Base-by-base conservation (phyloP, 768 basidiomycete species). In the Mycena amicta region DNA sequence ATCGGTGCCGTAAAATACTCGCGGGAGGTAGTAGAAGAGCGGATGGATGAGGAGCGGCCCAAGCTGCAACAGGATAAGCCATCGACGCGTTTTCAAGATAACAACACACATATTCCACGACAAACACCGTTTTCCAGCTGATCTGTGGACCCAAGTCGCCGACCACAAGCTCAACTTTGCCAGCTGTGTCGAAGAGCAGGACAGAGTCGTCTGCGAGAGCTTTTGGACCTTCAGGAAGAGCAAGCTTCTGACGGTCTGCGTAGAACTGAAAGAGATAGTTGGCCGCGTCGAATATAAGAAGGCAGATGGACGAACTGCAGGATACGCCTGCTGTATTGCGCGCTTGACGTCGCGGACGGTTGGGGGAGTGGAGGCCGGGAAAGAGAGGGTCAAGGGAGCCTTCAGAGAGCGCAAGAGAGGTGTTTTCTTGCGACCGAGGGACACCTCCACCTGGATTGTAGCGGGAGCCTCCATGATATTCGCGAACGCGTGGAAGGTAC, bases 91-190 rank as follows among this genome's bases (percentile, higher is more conserved):
- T 12, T 11, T 51, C 33, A 54, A 55, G 56, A 20, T 28, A 23
- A 33, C 23, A 11, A 72, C 94, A 68, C 75, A 95, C 95, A 68
- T 98, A 99, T 95, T 99, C 97, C 51, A 90, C 77, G 50, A 98
- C 70, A 72, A 93, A 98, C 18, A 98, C 93, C 0, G 89, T 90
- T 66, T 80, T 82, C 92, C 95, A 98, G 66, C 85, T 82, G 45
- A 96, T 77, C 72, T 99, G 97, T 5, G 89, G 83, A 0, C 97
- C 97, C 28, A 98, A 76, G 72, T 98, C 97, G 72, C 97, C 97
- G 58, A 95, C 79, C 33, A 81, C 72, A 33, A 98, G 66, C 57
- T 88, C 85, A n/a, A 80, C 81, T 11, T 83, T 87, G 20, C 87
- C 80, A 11, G 66, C 67, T 3, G 92, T 69, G 0, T 83, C 84